Evolutionary conservation across 2,329 filamentous ascomycete genomes (phyloP).

Genomic region (Sclerotiophoma versabilis): DNA sequence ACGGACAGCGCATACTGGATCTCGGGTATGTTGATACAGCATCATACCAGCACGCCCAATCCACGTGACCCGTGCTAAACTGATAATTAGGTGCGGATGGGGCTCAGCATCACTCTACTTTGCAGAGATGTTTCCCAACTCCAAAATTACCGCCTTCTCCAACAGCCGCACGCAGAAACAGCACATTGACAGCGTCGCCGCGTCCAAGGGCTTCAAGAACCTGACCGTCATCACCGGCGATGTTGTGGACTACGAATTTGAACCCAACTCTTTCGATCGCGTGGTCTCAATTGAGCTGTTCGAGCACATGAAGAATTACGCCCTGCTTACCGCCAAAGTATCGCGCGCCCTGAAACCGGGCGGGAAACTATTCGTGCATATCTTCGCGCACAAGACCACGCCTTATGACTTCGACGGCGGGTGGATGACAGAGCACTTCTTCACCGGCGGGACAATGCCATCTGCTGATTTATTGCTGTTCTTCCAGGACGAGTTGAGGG

Average conservation of each 20-base stretch:
- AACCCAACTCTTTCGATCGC: conserved; percentile 65
- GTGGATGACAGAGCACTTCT: conserved; percentile 79
- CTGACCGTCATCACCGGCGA: conserved; percentile 71
- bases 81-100: conserved; percentile 69
- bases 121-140: conserved; percentile 68
- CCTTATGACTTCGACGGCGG: conserved; percentile 75
- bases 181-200: conserved; percentile 68
- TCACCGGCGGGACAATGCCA: conserved; percentile 76
- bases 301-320: conserved; percentile 81
- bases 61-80: conserved; percentile 7
- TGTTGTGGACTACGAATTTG: conserved; percentile 71
- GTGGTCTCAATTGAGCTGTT: conserved; percentile 75
- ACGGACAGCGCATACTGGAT: conserved; percentile 69
- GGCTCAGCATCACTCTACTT: conserved; percentile 71
- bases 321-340: conserved; percentile 70
- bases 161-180: conserved; percentile 73
- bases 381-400: conserved; percentile 69
- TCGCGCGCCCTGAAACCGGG: conserved; percentile 64
- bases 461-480: conserved; percentile 70
- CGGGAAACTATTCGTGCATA: conserved; percentile 74
- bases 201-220: conserved; percentile 64
- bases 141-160: conserved; percentile 70
- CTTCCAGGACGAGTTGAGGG: conserved; percentile 68
- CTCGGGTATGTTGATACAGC: conserved; percentile 57
- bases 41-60: not conserved